A percentile compares a stretch with the other conserved stretches of the same genome.
Evolutionary conservation across 345 rosid species (phyloP).

Genomic region (Corchorus capsularis): DNA sequence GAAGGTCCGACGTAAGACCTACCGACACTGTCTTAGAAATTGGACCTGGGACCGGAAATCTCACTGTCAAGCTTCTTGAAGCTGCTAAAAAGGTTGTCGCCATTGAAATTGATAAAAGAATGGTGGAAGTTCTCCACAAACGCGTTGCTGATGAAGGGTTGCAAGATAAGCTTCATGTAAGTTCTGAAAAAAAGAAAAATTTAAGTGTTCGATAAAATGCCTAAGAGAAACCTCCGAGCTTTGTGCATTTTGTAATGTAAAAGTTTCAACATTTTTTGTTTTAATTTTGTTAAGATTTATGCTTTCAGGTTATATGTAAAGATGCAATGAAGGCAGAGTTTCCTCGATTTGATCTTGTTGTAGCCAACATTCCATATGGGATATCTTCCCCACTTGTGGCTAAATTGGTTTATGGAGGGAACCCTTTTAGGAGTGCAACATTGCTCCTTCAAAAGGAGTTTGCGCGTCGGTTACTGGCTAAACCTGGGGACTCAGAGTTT

Average conservation of each 20-base stretch:
- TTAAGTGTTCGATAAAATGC: slow-evolving; percentile 56
- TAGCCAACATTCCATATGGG: slow-evolving; percentile 81
- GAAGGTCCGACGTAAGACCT: slow-evolving; percentile 48
- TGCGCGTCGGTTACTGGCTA: slow-evolving; percentile 71
- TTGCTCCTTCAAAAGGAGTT: slow-evolving; percentile 94
- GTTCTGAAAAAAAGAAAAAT: slow-evolving; percentile 10
- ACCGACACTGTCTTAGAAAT: slow-evolving; percentile 79
- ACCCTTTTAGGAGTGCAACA: slow-evolving; percentile 65
- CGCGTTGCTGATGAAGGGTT: slow-evolving; percentile 51
- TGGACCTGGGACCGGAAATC: slow-evolving; percentile 94
- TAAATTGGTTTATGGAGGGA: slow-evolving; percentile 72
- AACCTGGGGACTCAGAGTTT: slow-evolving; percentile 83
- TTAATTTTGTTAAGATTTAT: not conserved
- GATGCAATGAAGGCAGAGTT: slow-evolving; percentile 83
- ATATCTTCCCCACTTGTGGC: slow-evolving; percentile 83
- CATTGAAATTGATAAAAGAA: slow-evolving; percentile 71
- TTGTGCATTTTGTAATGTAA: not conserved
- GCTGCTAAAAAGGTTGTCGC: slow-evolving; percentile 63
- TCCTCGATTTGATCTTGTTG: slow-evolving; percentile 73
- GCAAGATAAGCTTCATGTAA: slow-evolving; percentile 57
- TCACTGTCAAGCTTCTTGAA: slow-evolving; percentile 77
- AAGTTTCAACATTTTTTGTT: not conserved
- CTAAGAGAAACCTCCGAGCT: slow-evolving; percentile 19
- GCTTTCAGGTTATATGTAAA: slow-evolving; percentile 58
- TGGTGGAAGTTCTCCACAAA: slow-evolving; percentile 67